A percentile compares a stretch with the other conserved stretches of the same genome.
phyloP scores from a whole-genome alignment of 2,329 filamentous ascomycete genomes.

The Fusarium humuli region DNA sequence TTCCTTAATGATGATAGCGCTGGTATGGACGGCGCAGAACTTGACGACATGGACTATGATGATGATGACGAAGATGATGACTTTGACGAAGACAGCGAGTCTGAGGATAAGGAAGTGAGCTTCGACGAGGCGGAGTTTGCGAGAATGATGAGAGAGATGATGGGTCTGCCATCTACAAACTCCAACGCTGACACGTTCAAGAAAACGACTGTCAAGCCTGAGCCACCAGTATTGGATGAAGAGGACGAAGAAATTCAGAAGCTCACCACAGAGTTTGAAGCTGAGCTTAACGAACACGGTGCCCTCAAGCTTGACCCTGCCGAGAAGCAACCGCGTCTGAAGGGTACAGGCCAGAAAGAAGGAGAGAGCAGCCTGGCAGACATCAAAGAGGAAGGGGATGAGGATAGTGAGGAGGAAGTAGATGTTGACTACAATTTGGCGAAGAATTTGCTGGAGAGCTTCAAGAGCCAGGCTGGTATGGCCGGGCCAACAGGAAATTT shows the following conservation, averaged over 20 bases:
- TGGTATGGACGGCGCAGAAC: constrained; percentile 80
- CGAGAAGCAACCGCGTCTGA: constrained; percentile 49
- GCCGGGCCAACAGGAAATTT: constrained; percentile 89
- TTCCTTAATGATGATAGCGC: constrained; percentile 90
- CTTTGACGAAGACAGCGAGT: constrained; percentile 68
- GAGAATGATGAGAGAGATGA: constrained; percentile 91
- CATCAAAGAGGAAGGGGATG: constrained; percentile 59
- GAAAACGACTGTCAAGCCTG: constrained; percentile 5
- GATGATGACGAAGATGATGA: constrained; percentile 65
- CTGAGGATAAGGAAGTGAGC: constrained; percentile 79
- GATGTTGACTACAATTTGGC: constrained; percentile 88
- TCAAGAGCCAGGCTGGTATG: constrained; percentile 89
- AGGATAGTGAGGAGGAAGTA: constrained; percentile 69
- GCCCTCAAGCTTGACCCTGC: constrained; percentile 67
- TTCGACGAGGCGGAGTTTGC: constrained; percentile 89
- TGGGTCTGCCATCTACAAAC: constrained; percentile 68
- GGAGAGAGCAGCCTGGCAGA: constrained; percentile 37
- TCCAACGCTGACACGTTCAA: background rate
- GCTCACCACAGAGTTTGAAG: constrained; percentile 76
- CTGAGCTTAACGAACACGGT: constrained; percentile 76
- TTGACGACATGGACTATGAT: constrained; percentile 77
- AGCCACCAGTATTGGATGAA: constrained; percentile 51
- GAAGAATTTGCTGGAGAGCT: constrained; percentile 90
- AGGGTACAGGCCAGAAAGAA: constrained; percentile 40
- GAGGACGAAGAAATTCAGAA: constrained; percentile 73